These are phyloP conservation scores for Logfia minima DNA, from an alignment of 129 eudicot species.

Conservation along the genomic window DNA sequence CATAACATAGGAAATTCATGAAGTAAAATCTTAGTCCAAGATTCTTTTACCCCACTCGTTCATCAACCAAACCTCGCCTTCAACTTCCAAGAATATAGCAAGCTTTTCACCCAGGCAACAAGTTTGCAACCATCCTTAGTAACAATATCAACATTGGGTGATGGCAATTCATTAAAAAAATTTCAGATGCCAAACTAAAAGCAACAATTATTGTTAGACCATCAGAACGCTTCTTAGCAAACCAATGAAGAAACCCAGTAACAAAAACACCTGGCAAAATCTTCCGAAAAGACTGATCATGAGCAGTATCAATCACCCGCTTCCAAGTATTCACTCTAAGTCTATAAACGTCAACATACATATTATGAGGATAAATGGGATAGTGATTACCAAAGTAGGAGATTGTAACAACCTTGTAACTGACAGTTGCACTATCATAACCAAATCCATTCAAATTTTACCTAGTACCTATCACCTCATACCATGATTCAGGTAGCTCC, in stretches of 20 bases:
- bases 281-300: not conserved
- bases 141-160: not conserved
- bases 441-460: not conserved
- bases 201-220: not conserved
- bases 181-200: not conserved
- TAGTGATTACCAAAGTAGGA: not conserved
- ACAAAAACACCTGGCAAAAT: not conserved
- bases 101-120: not conserved
- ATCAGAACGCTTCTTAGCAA: not conserved
- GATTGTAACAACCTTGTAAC: conserved; percentile 3
- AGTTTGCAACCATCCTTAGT: not conserved
- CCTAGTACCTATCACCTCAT: not conserved
- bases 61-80: not conserved
- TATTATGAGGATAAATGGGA: not conserved
- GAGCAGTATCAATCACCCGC: not conserved
- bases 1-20: not conserved
- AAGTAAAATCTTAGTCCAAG: not conserved
- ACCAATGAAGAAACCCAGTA: not conserved
- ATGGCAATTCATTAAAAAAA: not conserved
- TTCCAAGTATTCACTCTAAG: not conserved
- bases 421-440: not conserved
- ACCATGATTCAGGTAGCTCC: not conserved
- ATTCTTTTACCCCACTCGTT: not conserved
- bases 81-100: not conserved
- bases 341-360: not conserved